phyloP scores from a whole-genome alignment of 2,329 filamentous ascomycete genomes.

The Paecilomyces variotii region DNA sequence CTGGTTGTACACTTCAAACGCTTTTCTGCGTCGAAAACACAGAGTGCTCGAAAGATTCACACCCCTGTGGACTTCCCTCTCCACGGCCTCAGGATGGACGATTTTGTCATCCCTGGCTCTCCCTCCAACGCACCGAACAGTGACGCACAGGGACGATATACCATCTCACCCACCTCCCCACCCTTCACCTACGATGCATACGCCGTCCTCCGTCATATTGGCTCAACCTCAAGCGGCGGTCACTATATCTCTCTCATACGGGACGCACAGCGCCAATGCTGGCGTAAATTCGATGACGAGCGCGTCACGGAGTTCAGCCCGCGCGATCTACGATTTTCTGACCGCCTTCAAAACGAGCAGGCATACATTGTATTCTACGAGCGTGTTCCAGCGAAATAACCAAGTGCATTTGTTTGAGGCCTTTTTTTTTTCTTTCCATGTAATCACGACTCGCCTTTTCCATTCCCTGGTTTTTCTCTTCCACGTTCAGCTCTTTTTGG shows the following conservation, averaged over 20 bases:
- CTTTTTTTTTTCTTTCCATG: background rate
- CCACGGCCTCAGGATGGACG: conserved; percentile 56
- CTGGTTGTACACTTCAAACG: conserved; percentile 72
- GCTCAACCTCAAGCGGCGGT: conserved; percentile 58
- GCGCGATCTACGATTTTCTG: conserved; percentile 37
- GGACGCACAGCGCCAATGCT: conserved; percentile 49
- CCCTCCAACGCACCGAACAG: conserved; percentile 18
- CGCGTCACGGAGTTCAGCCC: conserved; percentile 51
- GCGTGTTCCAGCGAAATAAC: conserved; percentile 36
- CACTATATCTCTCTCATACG: conserved; percentile 72
- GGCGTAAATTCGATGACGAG: conserved; percentile 56
- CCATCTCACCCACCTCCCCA: conserved; percentile 37
- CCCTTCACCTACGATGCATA: conserved; percentile 79
- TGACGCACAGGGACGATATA: conserved; percentile 43
- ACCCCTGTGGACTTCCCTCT: conserved; percentile 71
- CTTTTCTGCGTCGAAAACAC: conserved; percentile 51
- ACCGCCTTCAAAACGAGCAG: conserved; percentile 53
- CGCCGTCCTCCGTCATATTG: conserved; percentile 71
- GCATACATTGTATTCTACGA: conserved; percentile 61
- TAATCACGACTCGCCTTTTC: background rate
- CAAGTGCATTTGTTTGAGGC: conserved; percentile 6
- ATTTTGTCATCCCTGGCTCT: conserved; percentile 49
- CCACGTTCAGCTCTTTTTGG: background rate
- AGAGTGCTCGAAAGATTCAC: conserved; percentile 58
- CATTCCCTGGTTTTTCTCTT: background rate